phyloP scores from a whole-genome alignment of 164 flowering plant genomes.

The Sextonia rubra region DNA sequence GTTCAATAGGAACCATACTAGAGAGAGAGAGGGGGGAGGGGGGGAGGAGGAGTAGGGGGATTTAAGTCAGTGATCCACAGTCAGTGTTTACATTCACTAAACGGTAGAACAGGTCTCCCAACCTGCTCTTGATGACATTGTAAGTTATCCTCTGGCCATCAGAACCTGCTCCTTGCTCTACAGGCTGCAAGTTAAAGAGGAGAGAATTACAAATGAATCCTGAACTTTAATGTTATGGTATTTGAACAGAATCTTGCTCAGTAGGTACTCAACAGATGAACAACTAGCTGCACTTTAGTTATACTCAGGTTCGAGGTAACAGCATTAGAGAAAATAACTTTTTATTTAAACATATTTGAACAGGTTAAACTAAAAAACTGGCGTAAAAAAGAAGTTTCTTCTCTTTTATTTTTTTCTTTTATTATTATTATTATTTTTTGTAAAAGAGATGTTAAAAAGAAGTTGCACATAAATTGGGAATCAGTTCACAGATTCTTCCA shows the following conservation, averaged over 20 bases:
- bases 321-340: background rate
- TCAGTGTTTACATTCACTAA: slow-evolving; percentile 67
- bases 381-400: too few relatives aligned
- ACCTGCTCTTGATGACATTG: slow-evolving; percentile 76
- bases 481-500: background rate
- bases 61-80: background rate
- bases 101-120: slow-evolving; percentile 95
- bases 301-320: background rate
- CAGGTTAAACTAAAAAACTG: background rate
- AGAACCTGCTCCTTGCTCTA: slow-evolving; percentile 93
- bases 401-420: too few relatives aligned
- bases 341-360: background rate
- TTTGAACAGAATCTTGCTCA: background rate
- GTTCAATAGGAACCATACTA: too few relatives aligned
- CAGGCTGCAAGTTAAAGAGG: slow-evolving; percentile 54
- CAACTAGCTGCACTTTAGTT: background rate
- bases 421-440: too few relatives aligned
- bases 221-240: background rate
- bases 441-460: too few relatives aligned
- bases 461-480: background rate
- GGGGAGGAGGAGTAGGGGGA: background rate
- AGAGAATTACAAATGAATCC: background rate
- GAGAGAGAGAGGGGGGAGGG: too few relatives aligned
- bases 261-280: background rate
- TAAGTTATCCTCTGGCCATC: slow-evolving; percentile 96